Percentiles rank a stretch among this genome's conserved stretches.
Conservation (phyloP, 331 rosid species). For the Malus hybrid region DNA sequence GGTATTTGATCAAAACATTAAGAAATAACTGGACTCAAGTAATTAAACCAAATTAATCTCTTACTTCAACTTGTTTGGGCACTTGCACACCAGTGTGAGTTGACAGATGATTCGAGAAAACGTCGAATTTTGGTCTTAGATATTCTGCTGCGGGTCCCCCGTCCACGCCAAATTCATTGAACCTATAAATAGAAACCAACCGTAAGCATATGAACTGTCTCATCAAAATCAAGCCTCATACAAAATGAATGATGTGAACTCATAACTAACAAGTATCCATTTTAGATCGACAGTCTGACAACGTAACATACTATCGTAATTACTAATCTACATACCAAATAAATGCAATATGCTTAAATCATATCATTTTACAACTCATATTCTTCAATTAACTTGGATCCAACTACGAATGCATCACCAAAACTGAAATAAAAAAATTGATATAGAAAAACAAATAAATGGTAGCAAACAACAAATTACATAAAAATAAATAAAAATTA, state of each 20-base stretch:
- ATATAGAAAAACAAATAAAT: background rate
- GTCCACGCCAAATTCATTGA: conserved; percentile 46
- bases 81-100: conserved; percentile 35
- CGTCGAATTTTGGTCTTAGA: conserved; percentile 40
- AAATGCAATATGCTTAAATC: background rate
- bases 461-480: background rate
- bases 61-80: conserved; percentile 44
- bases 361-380: background rate
- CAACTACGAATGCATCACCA: background rate
- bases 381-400: background rate
- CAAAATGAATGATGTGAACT: background rate
- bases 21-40: background rate
- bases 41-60: conserved; percentile 5
- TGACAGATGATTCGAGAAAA: conserved; percentile 31
- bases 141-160: conserved; percentile 54
- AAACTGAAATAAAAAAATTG: background rate
- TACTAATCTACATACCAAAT: background rate
- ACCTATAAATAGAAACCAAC: conserved; percentile 31
- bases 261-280: background rate
- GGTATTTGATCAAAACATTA: background rate
- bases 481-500: background rate
- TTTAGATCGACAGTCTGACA: background rate
- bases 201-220: background rate
- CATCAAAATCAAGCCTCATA: background rate
- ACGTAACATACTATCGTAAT: background rate